phyloP scores from a whole-genome alignment of 1,139 yeast genomes.

The Lodderomyces elongisporus region DNA sequence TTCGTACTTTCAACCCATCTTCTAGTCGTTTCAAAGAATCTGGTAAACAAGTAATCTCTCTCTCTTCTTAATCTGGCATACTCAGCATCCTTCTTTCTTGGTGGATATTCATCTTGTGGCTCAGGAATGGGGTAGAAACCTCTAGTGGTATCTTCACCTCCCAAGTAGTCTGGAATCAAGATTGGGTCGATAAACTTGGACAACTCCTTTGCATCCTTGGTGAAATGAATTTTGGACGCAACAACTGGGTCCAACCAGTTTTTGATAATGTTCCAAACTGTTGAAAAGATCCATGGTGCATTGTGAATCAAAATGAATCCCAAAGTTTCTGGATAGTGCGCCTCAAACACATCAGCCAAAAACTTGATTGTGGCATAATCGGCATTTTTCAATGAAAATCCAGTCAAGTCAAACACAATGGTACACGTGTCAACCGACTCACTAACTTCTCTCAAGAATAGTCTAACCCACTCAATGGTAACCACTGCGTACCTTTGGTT shows the following conservation, averaged over 20 bases:
- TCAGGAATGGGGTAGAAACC: conserved; percentile 28
- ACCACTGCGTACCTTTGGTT: conserved; percentile 37
- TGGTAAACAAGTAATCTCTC: conserved; percentile 28
- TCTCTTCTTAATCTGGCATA: conserved; percentile 26
- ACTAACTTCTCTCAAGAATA: conserved; percentile 31
- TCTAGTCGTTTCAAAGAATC: conserved; percentile 32
- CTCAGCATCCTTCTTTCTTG: conserved; percentile 25
- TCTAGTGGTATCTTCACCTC: conserved; percentile 31
- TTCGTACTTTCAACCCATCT: conserved; percentile 42
- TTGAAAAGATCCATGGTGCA: conserved; percentile 48
- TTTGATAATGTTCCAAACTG: conserved; percentile 44
- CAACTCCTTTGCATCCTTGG: conserved; percentile 35
- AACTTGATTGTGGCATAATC: conserved; percentile 42
- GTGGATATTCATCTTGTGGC: conserved; percentile 27
- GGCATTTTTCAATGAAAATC: conserved; percentile 43
- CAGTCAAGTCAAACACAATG: conserved; percentile 43
- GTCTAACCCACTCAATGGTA: conserved; percentile 38
- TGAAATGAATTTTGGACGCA: conserved; percentile 41
- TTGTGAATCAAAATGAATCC: conserved; percentile 37
- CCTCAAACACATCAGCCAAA: conserved; percentile 42
- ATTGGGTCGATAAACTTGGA: conserved; percentile 27
- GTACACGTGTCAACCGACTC: conserved; percentile 36
- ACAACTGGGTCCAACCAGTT: conserved; percentile 46
- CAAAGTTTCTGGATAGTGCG: conserved; percentile 46
- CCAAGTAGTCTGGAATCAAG: conserved; percentile 36